phyloP scores from a whole-genome alignment of 2,329 filamentous ascomycete species.

The Botrytis sinoallii region DNA sequence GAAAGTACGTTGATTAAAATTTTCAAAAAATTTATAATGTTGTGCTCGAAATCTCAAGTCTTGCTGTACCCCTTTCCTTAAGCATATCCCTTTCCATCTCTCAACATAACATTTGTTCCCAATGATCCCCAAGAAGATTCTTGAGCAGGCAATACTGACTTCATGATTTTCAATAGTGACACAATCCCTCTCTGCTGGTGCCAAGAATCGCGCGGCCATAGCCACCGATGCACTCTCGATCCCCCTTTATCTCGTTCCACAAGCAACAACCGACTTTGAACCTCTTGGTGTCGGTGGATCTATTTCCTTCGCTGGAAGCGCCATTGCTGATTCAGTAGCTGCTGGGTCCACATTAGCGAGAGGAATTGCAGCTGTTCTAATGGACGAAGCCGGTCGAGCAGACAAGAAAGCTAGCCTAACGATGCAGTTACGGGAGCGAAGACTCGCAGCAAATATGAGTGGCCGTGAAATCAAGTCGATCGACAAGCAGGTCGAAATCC shows the following conservation, averaged over 20 bases:
- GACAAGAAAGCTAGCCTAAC: slow-evolving; percentile 4
- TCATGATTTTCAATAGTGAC: not conserved
- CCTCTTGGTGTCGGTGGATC: slow-evolving; percentile 3
- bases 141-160: not conserved
- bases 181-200: not conserved
- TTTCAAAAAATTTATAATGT: not conserved
- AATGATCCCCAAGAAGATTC: not conserved
- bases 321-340: not conserved
- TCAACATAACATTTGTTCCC: not conserved
- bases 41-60: not conserved
- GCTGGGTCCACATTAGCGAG: not conserved
- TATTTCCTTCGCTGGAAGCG: not conserved
- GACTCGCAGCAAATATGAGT: slow-evolving; percentile 1
- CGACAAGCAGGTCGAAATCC: not conserved
- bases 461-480: slow-evolving; percentile 5
- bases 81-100: not conserved
- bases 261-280: not conserved
- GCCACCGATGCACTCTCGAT: not conserved
- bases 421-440: slow-evolving; percentile 6
- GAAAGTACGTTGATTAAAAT: not conserved
- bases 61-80: not conserved
- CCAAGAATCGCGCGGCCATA: not conserved
- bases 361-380: not conserved
- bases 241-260: not conserved
- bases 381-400: not conserved